phyloP scores from a whole-genome alignment of 345 rosid species.

The Euphorbia peplus region DNA sequence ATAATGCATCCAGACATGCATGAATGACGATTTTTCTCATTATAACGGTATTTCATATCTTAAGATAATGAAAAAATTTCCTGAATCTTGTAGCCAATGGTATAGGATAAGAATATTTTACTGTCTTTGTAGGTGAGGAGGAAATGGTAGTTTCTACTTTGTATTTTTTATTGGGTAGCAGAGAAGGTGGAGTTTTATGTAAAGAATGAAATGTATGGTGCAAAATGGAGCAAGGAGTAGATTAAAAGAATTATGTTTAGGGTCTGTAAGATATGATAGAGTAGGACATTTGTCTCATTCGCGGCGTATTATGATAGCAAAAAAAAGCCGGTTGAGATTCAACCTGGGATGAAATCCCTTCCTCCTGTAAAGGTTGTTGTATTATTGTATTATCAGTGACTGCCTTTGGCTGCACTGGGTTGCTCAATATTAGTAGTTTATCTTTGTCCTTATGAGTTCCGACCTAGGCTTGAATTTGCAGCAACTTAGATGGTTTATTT shows the following conservation, averaged over 20 bases:
- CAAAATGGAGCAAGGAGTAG: slow-evolving; percentile 18
- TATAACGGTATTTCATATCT: slow-evolving; percentile 16
- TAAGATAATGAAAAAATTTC: neutral
- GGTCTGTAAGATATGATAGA: slow-evolving; percentile 30
- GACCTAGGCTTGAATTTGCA: neutral
- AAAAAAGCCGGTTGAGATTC: slow-evolving; percentile 12
- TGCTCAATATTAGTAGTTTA: neutral
- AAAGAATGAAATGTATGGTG: slow-evolving; percentile 22
- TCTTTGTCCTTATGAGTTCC: neutral
- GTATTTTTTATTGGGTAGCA: neutral
- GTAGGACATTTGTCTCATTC: slow-evolving; percentile 14
- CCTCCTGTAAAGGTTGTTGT: slow-evolving; percentile 33
- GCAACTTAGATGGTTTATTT: neutral
- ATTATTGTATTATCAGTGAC: slow-evolving; percentile 11
- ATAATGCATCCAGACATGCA: slow-evolving; percentile 67
- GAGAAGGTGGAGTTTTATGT: slow-evolving; percentile 19
- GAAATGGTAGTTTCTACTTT: neutral
- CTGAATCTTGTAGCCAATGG: neutral
- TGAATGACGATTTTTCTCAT: slow-evolving; percentile 22
- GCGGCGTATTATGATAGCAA: neutral
- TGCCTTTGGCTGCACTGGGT: neutral
- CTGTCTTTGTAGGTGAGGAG: slow-evolving; percentile 10
- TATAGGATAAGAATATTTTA: neutral
- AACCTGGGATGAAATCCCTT: slow-evolving; percentile 9
- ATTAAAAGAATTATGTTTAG: neutral